Evolutionary conservation across 2,329 filamentous ascomycete species (phyloP), one percentile per base, ranked within the genome.

Genomic region (Ophiostoma montium): DNA sequence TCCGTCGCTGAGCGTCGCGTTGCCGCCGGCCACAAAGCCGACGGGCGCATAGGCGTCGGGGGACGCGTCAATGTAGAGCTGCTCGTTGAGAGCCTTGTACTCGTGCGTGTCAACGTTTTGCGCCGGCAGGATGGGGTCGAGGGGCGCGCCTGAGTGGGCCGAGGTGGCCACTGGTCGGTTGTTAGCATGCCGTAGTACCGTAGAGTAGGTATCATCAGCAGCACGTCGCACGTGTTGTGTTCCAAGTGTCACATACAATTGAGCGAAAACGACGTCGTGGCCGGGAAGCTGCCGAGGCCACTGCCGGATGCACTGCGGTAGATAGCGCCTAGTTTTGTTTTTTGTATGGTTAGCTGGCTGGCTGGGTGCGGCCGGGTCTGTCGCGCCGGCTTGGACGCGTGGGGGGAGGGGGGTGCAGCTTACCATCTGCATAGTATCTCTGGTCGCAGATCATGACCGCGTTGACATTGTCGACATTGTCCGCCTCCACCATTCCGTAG

Each of bases 261-360:
- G 11, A 54, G 47, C 1, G 49, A 45, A 9, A 54, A 54, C 5
- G 38, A 12, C 1, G 15, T 35, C 5, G 35, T 46, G 12, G 45
- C 47, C 1, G 49, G 41, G 15, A 55, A 52, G 15, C 21, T 33
- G 1, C 31, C 49, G 3, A 54, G 33, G 16, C 8, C 23, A 27
- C 35, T 43, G 9, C 39, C 36, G 11, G 47, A 41, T 9, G 36
- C 23, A n/a, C 35, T 49, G 5, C 47, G 49, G 45, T 53, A 54
- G 32, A 54, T 51, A 41, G 31, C 35, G 19, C 53, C 52, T 54
- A n/a, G n/a, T n/a, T n/a, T n/a, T n/a, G n/a, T n/a, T n/a, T n/a
- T n/a, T n/a, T n/a, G n/a, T n/a, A n/a, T n/a, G 23, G 23, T 27
- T 27, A 27, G 23, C 23, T 27, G 23, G 23, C 23, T 27, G 23